Conservation (phyloP, 768 basidiomycete genomes). For the Podaxis carcinomalis region DNA sequence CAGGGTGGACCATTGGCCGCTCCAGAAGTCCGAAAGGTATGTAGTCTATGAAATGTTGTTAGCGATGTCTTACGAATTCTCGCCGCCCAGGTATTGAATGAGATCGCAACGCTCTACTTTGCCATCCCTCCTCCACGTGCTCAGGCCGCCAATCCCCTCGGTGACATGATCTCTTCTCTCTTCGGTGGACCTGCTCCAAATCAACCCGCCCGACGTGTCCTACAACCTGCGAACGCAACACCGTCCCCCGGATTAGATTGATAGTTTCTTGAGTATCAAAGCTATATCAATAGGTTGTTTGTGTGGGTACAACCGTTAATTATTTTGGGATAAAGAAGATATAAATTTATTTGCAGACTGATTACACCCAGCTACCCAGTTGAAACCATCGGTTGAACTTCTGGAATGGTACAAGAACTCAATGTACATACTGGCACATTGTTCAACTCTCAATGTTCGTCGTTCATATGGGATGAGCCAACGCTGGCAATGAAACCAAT, state of each 20-base stretch:
- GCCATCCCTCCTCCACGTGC: slow-evolving; percentile 75
- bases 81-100: slow-evolving; percentile 50
- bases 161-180: slow-evolving; percentile 84
- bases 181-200: slow-evolving; percentile 65
- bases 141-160: slow-evolving; percentile 75
- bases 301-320: neutral
- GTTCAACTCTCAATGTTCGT: neutral
- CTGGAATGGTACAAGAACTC: neutral
- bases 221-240: slow-evolving; percentile 36
- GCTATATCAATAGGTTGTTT: neutral
- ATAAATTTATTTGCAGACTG: neutral
- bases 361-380: neutral
- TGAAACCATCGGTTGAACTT: neutral
- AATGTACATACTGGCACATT: neutral
- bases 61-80: neutral
- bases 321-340: neutral
- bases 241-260: slow-evolving; percentile 42
- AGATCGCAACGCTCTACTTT: slow-evolving; percentile 77
- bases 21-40: slow-evolving; percentile 2
- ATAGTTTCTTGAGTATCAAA: neutral
- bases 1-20: slow-evolving; percentile 51
- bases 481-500: slow-evolving; percentile 31
- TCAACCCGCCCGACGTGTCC: slow-evolving; percentile 35
- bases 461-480: slow-evolving; percentile 23
- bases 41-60: neutral